Evolutionary conservation across 2,329 filamentous ascomycete species (phyloP).

Genomic region (Aureobasidium sp.): DNA sequence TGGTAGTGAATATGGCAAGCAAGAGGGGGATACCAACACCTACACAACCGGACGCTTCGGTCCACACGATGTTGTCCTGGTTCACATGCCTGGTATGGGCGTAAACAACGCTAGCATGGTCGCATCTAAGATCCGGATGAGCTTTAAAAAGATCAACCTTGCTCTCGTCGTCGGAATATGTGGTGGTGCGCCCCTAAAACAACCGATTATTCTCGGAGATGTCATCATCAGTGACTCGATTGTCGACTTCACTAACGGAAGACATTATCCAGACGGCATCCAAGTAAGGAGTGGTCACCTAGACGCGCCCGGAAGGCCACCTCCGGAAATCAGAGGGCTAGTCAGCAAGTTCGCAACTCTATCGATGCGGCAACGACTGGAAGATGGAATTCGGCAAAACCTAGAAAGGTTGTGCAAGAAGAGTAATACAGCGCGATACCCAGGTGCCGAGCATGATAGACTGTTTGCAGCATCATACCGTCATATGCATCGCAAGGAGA

Average conservation of each 20-base stretch:
- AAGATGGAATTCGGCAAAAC: not conserved
- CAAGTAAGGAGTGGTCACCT: conserved; percentile 25
- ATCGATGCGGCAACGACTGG: not conserved
- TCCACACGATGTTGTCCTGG: conserved; percentile 26
- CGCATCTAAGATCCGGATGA: conserved; percentile 24
- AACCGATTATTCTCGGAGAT: conserved; percentile 33
- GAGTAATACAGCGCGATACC: conserved; percentile 19
- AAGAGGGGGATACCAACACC: conserved; percentile 25
- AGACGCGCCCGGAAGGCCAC: conserved; percentile 27
- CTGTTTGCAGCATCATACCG: conserved; percentile 28
- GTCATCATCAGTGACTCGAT: conserved; percentile 34
- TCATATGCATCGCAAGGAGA: conserved; percentile 29
- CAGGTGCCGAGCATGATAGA: conserved; percentile 27
- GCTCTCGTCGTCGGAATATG: conserved; percentile 29
- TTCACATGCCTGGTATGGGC: conserved; percentile 24
- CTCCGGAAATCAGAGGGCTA: conserved; percentile 27
- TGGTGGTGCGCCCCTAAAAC: conserved; percentile 23
- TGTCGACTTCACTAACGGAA: conserved; percentile 35
- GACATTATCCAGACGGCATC: conserved; percentile 30
- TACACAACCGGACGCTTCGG: conserved; percentile 29
- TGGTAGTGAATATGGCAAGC: conserved; percentile 20
- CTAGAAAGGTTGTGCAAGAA: not conserved
- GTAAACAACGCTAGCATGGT: conserved; percentile 21
- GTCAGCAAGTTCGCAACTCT: conserved; percentile 26
- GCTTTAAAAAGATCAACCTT: conserved; percentile 27